phyloP scores from a whole-genome alignment of 1,284 basidiomycete species.

The Xerocomus nothofagi region DNA sequence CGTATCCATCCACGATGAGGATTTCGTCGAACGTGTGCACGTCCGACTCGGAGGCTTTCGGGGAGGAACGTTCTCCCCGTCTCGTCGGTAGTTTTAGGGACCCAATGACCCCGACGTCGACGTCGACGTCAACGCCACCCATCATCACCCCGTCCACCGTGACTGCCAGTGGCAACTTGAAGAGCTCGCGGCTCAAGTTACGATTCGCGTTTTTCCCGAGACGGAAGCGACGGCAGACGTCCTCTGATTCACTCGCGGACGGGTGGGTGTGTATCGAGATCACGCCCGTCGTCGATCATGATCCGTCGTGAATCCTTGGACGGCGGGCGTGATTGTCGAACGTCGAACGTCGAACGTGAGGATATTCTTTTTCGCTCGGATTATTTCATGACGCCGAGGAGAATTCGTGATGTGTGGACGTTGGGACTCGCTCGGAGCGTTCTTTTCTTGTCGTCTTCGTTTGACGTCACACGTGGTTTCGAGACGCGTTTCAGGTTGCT shows the following conservation, averaged over 20 bases:
- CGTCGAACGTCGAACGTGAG: too few species aligned
- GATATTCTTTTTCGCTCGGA: too few species aligned
- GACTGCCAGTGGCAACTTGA: too few species aligned
- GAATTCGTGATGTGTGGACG: too few species aligned
- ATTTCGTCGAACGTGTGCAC: constrained; percentile 7
- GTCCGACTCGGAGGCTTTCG: background rate
- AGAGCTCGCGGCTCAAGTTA: constrained; percentile 15
- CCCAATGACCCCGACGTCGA: too few species aligned
- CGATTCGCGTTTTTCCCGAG: constrained; percentile 21
- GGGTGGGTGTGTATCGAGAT: constrained; percentile 46
- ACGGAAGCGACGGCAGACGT: constrained; percentile 28
- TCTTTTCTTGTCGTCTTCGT: too few species aligned
- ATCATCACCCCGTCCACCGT: constrained; percentile 11
- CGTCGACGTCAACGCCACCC: constrained; percentile 8
- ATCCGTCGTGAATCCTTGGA: constrained; percentile 14
- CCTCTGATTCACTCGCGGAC: constrained; percentile 27
- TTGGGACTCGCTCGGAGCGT: too few species aligned
- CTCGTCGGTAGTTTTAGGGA: background rate
- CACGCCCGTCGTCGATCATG: constrained; percentile 39
- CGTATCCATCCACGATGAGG: background rate
- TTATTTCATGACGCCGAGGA: too few species aligned
- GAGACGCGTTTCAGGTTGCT: constrained; percentile 3
- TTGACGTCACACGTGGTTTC: too few species aligned
- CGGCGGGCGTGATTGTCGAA: too few species aligned
- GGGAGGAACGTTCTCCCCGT: constrained; percentile 4